A percentile compares a stretch with the other conserved stretches of the same genome.
Evolutionary conservation across 805 yeast genomes (phyloP).

Genomic region (Saturnispora bothae): DNA sequence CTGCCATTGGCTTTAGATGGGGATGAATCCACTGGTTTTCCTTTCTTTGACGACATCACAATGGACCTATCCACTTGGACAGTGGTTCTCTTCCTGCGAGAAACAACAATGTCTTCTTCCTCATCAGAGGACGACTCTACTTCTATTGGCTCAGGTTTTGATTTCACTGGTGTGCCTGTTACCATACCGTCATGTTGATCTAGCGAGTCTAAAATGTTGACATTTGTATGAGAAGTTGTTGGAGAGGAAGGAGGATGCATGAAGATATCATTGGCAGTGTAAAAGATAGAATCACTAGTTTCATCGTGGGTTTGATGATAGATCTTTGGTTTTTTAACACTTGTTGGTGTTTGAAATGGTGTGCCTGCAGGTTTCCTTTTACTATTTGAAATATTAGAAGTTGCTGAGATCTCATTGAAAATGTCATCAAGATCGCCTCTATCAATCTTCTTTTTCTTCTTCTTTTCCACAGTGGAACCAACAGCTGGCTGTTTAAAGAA

Average conservation of each 20-base stretch:
- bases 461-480: slow-evolving; percentile 10
- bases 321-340: slow-evolving; percentile 13
- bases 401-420: slow-evolving; percentile 41
- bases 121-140: slow-evolving; percentile 23
- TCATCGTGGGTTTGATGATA: slow-evolving; percentile 6
- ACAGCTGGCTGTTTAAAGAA: slow-evolving; percentile 34
- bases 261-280: slow-evolving; percentile 18
- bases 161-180: slow-evolving; percentile 6
- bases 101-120: slow-evolving; percentile 39
- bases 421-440: slow-evolving; percentile 56
- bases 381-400: slow-evolving; percentile 17
- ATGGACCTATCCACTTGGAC: slow-evolving; percentile 32
- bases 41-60: slow-evolving; percentile 29
- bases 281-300: slow-evolving; percentile 14
- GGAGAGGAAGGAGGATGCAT: slow-evolving; percentile 26
- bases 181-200: slow-evolving; percentile 9
- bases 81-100: slow-evolving; percentile 40
- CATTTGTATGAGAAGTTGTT: slow-evolving; percentile 10
- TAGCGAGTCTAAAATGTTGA: slow-evolving; percentile 10
- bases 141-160: slow-evolving; percentile 2
- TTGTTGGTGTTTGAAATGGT: slow-evolving; percentile 17
- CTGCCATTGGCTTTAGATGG: slow-evolving; percentile 14
- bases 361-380: slow-evolving; percentile 10
- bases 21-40: slow-evolving; percentile 18
- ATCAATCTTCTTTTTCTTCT: slow-evolving; percentile 19